These are phyloP conservation scores for Colletotrichum limetticola DNA, from an alignment of 2,329 filamentous ascomycete species.

Conservation along the genomic window DNA sequence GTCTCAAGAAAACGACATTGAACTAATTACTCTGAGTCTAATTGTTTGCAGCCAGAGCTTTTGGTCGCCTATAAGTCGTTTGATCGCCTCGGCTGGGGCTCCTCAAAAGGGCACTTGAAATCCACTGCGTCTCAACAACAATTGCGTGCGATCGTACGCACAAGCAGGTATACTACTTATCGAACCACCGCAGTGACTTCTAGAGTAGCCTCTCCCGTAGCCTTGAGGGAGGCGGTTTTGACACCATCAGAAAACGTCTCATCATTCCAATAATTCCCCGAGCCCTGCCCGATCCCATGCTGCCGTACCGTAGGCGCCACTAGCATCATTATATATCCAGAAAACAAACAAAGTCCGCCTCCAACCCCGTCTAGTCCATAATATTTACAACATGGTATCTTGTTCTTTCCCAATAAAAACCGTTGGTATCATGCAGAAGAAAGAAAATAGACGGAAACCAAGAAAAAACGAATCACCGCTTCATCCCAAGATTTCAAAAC, in stretches of 20 bases:
- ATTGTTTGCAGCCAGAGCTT: too few species aligned
- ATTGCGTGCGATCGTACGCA: too few species aligned
- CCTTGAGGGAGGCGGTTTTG: not conserved
- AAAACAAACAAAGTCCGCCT: constrained; percentile 7
- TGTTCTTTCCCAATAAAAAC: constrained; percentile 14
- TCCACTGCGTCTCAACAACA: too few species aligned
- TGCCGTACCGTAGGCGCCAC: not conserved
- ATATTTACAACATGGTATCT: constrained; percentile 28
- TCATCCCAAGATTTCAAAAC: constrained; percentile 14
- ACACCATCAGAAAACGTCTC: not conserved
- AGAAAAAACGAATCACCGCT: too few species aligned
- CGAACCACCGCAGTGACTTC: not conserved
- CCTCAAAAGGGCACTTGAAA: not conserved
- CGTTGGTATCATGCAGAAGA: constrained; percentile 32
- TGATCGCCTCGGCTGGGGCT: not conserved
- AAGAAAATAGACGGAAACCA: not conserved
- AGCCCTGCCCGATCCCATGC: not conserved
- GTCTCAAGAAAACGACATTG: not conserved
- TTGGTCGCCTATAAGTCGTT: not conserved
- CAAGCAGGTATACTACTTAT: too few species aligned
- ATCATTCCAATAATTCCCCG: not conserved
- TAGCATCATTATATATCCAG: constrained; percentile 17
- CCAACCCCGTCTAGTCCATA: constrained; percentile 11
- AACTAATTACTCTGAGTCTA: not conserved
- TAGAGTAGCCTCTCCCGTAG: not conserved